A percentile compares a stretch with the other conserved stretches of the same genome.
phyloP scores from a whole-genome alignment of 371 early-diverging fungal species.

The Batkoa obscura region DNA sequence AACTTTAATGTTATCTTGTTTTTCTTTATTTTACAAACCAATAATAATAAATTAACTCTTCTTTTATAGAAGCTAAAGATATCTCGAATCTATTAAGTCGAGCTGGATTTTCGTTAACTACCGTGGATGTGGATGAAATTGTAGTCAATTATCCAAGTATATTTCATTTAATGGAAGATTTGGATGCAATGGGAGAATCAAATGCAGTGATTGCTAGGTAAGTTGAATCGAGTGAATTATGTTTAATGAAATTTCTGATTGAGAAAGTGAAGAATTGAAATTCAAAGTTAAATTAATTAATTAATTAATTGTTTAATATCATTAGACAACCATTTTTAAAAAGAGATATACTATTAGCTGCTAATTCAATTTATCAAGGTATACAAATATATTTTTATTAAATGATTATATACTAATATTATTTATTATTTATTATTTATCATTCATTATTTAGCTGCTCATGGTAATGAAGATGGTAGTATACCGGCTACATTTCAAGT shows the following conservation, averaged over 20 bases:
- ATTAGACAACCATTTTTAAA: slow-evolving; percentile 37
- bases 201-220: slow-evolving; percentile 73
- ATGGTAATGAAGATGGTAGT: slow-evolving; percentile 75
- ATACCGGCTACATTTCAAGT: slow-evolving; percentile 92
- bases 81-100: slow-evolving; percentile 57
- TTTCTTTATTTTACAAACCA: too few species aligned
- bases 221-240: neutral
- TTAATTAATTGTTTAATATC: too few species aligned
- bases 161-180: slow-evolving; percentile 76
- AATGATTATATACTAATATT: too few species aligned
- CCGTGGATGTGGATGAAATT: slow-evolving; percentile 87
- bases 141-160: slow-evolving; percentile 80
- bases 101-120: slow-evolving; percentile 74
- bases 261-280: too few species aligned
- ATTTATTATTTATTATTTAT: too few species aligned
- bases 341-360: slow-evolving; percentile 68
- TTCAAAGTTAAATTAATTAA: too few species aligned
- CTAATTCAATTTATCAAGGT: slow-evolving; percentile 76
- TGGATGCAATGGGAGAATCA: slow-evolving; percentile 85
- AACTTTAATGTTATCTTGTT: neutral
- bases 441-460: slow-evolving; percentile 31
- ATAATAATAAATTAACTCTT: too few species aligned
- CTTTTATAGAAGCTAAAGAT: slow-evolving; percentile 44
- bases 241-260: slow-evolving; percentile 1
- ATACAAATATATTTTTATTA: slow-evolving; percentile 5